Evolutionary conservation across 441 rosid species (phyloP), one percentile per base, ranked within the genome.

Genomic region (Dalechampia spathulata): DNA sequence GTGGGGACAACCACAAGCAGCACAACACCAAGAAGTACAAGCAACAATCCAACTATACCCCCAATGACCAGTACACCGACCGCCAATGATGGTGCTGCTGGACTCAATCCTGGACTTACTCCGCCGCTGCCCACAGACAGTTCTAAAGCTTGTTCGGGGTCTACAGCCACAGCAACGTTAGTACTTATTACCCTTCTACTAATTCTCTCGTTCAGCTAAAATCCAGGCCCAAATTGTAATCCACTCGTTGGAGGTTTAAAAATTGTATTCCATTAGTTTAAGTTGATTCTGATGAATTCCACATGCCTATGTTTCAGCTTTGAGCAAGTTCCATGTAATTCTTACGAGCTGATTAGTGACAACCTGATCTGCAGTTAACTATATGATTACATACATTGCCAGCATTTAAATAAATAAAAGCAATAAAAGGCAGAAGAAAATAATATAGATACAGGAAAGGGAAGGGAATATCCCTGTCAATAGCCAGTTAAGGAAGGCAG

Each of bases 1-100:
- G 87, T 87, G 67, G 90, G 87, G 41, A 49, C 64, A 15, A 44
- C 66, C 8, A 50, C 83, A 10, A 51, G 72, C 22, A 45, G n/a
- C n/a, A n/a, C 71, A 14, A 49, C 75, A 12, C 57, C 73, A 39
- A 54, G 77, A 19, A 23, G 69, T 9, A 65, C 75, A 21, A 69
- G 65, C 60, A 73, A 54, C 52, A 22, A 40, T 1, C 78, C 85
- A 0, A 63, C 36, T 48, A 56, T 74, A 15, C 55, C 77, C 4
- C 72, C 86, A 3, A 55, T 61, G 22, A 68, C 75, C 19, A 57
- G 5, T 30, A 30, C 75, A 41, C 79, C 86, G 12, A 52, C 74
- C 7, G n/a, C 43, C 7, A 72, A 75, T 5, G 55, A 30, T 37
- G 71, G 77, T 36, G 66, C 77, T 17, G 64, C 45, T 25, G 86